Percentiles rank a stretch among this genome's conserved stretches.
These are phyloP conservation scores for Bretschneidera sinensis DNA, from an alignment of 345 rosid species.

Conservation along the genomic window DNA sequence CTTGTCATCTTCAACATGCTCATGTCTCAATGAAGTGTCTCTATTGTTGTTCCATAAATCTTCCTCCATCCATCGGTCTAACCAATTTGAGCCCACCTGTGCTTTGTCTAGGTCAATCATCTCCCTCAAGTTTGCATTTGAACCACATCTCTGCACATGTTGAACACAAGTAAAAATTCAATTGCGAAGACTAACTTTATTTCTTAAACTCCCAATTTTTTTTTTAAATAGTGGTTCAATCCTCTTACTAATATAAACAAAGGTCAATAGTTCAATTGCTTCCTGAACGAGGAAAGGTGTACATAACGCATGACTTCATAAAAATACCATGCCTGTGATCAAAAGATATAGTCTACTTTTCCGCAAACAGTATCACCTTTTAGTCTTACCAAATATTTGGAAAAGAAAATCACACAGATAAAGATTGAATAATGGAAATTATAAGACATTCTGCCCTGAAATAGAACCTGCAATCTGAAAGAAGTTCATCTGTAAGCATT, in stretches of 20 bases:
- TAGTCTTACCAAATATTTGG: background rate
- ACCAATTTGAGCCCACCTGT: slow-evolving; percentile 51
- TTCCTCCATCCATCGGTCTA: slow-evolving; percentile 83
- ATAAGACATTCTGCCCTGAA: background rate
- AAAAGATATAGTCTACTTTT: background rate
- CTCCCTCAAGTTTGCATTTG: slow-evolving; percentile 40
- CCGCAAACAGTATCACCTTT: background rate
- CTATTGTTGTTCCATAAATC: slow-evolving; percentile 34
- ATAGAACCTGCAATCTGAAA: too few relatives aligned
- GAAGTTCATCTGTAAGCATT: too few relatives aligned
- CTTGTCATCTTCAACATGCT: slow-evolving; percentile 44
- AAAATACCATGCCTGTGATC: background rate
- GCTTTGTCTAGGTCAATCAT: slow-evolving; percentile 27
- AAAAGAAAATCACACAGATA: too few relatives aligned
- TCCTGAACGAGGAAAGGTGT: too few relatives aligned
- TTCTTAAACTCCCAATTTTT: too few relatives aligned
- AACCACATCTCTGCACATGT: slow-evolving; percentile 46
- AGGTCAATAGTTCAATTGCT: too few relatives aligned
- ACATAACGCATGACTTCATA: too few relatives aligned
- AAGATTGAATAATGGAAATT: background rate
- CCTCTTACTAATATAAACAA: background rate
- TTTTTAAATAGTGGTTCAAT: too few relatives aligned
- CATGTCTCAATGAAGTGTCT: slow-evolving; percentile 20
- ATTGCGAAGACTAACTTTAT: too few relatives aligned
- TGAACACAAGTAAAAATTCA: background rate